Conservation (phyloP, 495 filamentous ascomycete genomes). For the Trypethelium eluteriae region DNA sequence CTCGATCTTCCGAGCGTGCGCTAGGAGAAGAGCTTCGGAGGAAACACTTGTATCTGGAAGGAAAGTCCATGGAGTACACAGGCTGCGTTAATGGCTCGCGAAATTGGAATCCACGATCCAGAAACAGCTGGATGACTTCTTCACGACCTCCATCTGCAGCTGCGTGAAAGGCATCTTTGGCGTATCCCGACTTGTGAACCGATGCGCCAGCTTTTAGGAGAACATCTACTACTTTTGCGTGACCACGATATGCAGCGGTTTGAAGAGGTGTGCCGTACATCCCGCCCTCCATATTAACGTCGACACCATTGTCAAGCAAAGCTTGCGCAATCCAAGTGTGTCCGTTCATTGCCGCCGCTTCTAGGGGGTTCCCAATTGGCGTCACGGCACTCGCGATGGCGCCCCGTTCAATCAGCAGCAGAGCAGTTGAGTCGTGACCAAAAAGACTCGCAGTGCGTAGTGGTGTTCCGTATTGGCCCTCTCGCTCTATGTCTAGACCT, state of each 20-base stretch:
- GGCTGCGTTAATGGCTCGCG: neutral
- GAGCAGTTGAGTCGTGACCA: neutral
- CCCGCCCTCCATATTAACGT: slow-evolving; percentile 28
- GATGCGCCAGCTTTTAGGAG: slow-evolving; percentile 27
- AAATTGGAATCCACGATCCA: neutral
- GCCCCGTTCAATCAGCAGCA: neutral
- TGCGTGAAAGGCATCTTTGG: slow-evolving; percentile 8
- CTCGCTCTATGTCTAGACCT: neutral
- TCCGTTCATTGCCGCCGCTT: slow-evolving; percentile 29
- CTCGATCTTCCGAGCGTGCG: neutral
- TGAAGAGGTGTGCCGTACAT: slow-evolving; percentile 27
- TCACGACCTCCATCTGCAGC: neutral
- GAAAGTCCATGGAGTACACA: neutral
- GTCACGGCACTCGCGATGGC: neutral
- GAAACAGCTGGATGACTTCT: neutral
- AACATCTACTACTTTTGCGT: slow-evolving; percentile 19
- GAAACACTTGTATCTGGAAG: neutral
- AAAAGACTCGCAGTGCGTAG: neutral
- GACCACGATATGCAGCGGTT: slow-evolving; percentile 23
- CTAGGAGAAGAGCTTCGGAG: neutral
- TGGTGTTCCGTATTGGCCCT: neutral
- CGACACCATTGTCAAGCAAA: slow-evolving; percentile 28
- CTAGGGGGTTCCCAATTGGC: slow-evolving; percentile 26
- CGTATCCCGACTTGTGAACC: slow-evolving; percentile 12
- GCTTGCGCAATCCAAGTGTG: slow-evolving; percentile 26